Conservation (phyloP, 306 rosid species). For the Dalbergia oliveri region DNA sequence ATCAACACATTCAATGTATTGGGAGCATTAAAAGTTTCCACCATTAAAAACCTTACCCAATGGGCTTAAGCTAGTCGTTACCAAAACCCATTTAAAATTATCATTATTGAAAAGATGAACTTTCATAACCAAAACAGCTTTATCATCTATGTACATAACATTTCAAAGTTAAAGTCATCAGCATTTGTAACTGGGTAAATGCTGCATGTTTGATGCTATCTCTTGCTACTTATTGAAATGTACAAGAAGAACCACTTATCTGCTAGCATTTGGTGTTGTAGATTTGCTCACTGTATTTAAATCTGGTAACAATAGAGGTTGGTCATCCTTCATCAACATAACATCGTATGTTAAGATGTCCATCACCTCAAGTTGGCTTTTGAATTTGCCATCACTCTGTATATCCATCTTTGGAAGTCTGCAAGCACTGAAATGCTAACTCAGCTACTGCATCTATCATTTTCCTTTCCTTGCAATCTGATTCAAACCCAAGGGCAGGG, state of each 20-base stretch:
- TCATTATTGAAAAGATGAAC: too few species aligned
- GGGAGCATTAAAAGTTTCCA: too few species aligned
- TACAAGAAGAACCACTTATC: conserved; percentile 39
- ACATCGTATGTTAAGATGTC: conserved; percentile 57
- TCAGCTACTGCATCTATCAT: conserved; percentile 79
- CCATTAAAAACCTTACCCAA: too few species aligned
- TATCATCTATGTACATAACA: conserved; percentile 54
- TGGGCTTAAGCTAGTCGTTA: too few species aligned
- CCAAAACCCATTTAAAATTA: too few species aligned
- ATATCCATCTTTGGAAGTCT: conserved; percentile 59
- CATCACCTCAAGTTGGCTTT: conserved; percentile 58
- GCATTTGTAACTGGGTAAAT: conserved; percentile 7
- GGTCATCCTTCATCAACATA: conserved; percentile 57
- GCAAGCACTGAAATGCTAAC: conserved; percentile 84
- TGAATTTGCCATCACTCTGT: conserved; percentile 51
- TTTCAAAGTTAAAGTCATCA: conserved; percentile 29
- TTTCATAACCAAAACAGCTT: conserved; percentile 9
- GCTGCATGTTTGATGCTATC: background rate
- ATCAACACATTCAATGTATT: too few species aligned
- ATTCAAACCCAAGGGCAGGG: conserved; percentile 63
- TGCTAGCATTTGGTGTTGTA: conserved; percentile 63
- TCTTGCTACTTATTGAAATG: conserved; percentile 16
- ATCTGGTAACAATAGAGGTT: conserved; percentile 67
- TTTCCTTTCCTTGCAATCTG: conserved; percentile 55
- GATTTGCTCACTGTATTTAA: conserved; percentile 50